Evolutionary conservation across 2,329 filamentous ascomycete genomes (phyloP).

Genomic region (Calonectria pseudoturangicola): DNA sequence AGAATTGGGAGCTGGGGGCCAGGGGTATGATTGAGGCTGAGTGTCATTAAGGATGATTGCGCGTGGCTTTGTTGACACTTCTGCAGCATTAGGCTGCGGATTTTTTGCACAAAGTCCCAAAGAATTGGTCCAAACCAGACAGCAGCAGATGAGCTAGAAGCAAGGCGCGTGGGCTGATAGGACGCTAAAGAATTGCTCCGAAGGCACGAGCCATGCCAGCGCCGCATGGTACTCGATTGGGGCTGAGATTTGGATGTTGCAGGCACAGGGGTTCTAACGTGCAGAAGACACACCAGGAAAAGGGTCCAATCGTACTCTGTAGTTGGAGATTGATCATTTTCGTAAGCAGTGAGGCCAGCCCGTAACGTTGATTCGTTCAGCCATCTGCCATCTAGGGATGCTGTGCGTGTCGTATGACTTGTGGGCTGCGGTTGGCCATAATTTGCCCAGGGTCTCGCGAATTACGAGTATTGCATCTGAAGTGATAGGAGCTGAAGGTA

Average conservation of each 20-base stretch:
- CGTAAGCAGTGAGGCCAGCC: not conserved
- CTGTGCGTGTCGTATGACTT: not conserved
- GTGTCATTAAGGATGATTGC: not conserved
- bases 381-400: not conserved
- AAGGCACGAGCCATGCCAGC: not conserved
- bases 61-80: not conserved
- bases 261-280: not conserved
- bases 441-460: not conserved
- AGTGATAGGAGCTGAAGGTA: conserved; percentile 2
- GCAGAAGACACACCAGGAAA: not conserved
- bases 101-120: not conserved
- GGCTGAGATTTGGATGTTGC: conserved; percentile 5
- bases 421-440: not conserved
- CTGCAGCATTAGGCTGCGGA: not conserved
- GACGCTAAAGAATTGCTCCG: not conserved
- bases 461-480: not conserved
- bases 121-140: not conserved
- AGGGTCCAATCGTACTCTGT: not conserved
- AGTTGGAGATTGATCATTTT: not conserved
- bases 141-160: not conserved
- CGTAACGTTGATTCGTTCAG: not conserved
- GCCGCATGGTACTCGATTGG: not conserved
- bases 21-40: not conserved
- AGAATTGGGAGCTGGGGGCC: not conserved
- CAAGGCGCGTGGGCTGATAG: too few relatives aligned